Conservation (phyloP, 306 rosid species). For the Macrotyloma uniflorum region DNA sequence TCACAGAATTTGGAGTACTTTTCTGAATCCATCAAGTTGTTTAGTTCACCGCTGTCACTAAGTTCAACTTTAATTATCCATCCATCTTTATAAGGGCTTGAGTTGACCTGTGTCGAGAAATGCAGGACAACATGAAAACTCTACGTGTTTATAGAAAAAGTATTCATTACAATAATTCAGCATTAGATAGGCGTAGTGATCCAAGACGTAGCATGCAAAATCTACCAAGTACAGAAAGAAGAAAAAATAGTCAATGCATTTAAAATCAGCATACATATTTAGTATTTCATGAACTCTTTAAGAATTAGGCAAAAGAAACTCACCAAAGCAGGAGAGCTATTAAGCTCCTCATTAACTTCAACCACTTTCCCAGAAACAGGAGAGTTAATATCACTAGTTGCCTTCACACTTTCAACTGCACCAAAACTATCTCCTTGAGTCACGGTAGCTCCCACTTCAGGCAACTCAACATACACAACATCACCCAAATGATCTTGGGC, state of each 20-base stretch:
- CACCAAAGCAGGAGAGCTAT: constrained; percentile 85
- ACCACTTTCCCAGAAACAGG: constrained; percentile 86
- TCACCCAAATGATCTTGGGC: constrained; percentile 98
- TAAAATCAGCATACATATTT: not conserved
- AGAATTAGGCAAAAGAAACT: constrained; percentile 36
- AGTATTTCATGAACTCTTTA: not conserved
- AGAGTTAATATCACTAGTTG: constrained; percentile 90
- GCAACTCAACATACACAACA: constrained; percentile 90
- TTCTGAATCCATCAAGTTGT: constrained; percentile 81
- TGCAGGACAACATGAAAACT: constrained; percentile 6
- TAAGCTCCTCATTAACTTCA: constrained; percentile 75
- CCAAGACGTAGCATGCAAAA: not conserved
- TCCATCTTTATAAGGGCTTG: constrained; percentile 84
- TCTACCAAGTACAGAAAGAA: not conserved
- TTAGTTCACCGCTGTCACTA: constrained; percentile 59
- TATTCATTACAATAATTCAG: not conserved
- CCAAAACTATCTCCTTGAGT: constrained; percentile 76
- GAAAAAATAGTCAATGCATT: not conserved
- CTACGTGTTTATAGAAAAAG: not conserved
- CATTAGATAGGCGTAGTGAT: not conserved
- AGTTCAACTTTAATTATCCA: constrained; percentile 89
- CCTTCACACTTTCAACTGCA: constrained; percentile 97
- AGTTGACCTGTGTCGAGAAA: constrained; percentile 57
- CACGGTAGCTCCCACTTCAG: constrained; percentile 70
- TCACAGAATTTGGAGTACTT: constrained; percentile 91